phyloP scores from a whole-genome alignment of 2,329 filamentous ascomycete genomes.

The Fusarium siculi region DNA sequence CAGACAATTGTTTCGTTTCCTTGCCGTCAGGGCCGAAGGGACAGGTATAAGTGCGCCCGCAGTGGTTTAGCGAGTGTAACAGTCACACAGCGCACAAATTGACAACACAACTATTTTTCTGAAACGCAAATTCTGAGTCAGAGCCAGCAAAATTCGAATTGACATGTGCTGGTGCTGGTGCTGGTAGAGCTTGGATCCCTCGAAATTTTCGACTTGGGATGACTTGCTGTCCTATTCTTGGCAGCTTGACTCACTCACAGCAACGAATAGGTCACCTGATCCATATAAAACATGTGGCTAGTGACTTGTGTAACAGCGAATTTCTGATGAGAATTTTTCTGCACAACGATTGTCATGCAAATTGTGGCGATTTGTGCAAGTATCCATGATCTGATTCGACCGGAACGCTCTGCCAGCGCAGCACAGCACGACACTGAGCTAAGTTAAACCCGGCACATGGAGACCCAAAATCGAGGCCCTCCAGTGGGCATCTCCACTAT shows the following conservation, averaged over 20 bases:
- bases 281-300: conserved; percentile 14
- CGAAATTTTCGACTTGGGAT: neutral
- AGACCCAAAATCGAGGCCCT: conserved; percentile 27
- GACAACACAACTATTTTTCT: neutral
- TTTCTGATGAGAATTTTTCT: neutral
- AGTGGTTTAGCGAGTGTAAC: conserved; percentile 24
- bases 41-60: conserved; percentile 3
- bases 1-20: neutral
- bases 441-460: conserved; percentile 3
- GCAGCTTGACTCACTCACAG: conserved; percentile 17
- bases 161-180: neutral
- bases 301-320: conserved; percentile 7
- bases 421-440: conserved; percentile 4
- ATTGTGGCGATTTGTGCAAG: conserved; percentile 13
- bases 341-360: conserved; percentile 11
- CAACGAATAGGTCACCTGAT: conserved; percentile 6
- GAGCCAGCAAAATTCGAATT: neutral
- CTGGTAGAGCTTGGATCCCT: neutral
- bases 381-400: conserved; percentile 21
- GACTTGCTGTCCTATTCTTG: conserved; percentile 11
- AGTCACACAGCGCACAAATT: conserved; percentile 11
- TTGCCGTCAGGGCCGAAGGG: neutral
- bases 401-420: neutral
- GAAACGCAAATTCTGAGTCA: conserved; percentile 4
- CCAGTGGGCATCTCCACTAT: conserved; percentile 26